Conservation (phyloP, 2,329 filamentous ascomycete species). For the Aspergillus arachidicola region DNA sequence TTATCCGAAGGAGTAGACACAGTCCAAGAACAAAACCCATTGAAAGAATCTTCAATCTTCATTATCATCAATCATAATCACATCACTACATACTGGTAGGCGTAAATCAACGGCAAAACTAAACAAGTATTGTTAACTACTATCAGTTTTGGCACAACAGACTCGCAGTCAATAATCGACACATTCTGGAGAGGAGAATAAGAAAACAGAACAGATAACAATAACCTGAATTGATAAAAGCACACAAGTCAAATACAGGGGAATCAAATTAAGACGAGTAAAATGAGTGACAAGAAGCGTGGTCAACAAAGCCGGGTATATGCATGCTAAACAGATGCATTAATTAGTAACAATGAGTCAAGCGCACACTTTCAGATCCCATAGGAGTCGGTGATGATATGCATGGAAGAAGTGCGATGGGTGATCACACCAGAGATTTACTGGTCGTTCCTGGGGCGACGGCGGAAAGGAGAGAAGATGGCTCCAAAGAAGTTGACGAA, state of each 20-base stretch:
- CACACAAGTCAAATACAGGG: conserved; percentile 39
- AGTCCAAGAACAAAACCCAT: background rate
- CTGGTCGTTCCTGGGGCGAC: conserved; percentile 33
- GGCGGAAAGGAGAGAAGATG: conserved; percentile 43
- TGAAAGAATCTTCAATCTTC: conserved; percentile 9
- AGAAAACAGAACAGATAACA: conserved; percentile 14
- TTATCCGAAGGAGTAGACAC: background rate
- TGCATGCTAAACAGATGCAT: conserved; percentile 33
- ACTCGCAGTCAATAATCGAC: conserved; percentile 6
- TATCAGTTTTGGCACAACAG: conserved; percentile 3
- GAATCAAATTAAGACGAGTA: conserved; percentile 30
- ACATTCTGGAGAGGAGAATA: conserved; percentile 23
- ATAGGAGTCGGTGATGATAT: conserved; percentile 30
- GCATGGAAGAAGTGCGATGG: conserved; percentile 17
- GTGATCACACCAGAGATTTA: conserved; percentile 19
- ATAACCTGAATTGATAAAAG: conserved; percentile 12
- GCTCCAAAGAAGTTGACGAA: conserved; percentile 45
- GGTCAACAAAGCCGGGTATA: conserved; percentile 22
- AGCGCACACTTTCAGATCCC: conserved; percentile 35
- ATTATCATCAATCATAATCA: conserved; percentile 26
- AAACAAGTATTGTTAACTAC: conserved; percentile 11
- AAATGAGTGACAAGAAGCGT: conserved; percentile 25
- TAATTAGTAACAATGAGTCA: conserved; percentile 33
- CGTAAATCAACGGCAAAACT: conserved; percentile 4
- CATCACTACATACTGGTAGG: conserved; percentile 21